Evolutionary conservation across 1,139 yeast species (phyloP).

Genomic region (Taiozyma sp.): DNA sequence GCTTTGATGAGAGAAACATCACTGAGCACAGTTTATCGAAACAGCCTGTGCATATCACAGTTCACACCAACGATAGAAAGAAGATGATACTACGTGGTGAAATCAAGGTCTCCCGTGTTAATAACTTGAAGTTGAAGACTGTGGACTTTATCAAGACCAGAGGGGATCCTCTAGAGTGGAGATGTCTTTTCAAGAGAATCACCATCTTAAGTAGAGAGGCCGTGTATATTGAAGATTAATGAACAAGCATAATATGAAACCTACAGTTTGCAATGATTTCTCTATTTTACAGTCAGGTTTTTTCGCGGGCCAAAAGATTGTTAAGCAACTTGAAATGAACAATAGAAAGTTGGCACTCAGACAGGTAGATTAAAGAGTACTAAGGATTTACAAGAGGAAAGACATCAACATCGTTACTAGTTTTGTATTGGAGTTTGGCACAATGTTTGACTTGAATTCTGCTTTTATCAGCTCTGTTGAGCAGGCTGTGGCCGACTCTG

Average conservation of each 20-base stretch:
- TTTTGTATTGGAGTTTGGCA: neutral
- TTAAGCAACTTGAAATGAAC: neutral
- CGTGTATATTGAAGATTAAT: slow-evolving; percentile 24
- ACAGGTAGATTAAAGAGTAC: neutral
- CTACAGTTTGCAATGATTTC: neutral
- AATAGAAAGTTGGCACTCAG: neutral
- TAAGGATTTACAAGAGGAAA: neutral
- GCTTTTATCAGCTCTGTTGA: slow-evolving; percentile 34
- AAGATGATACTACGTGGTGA: slow-evolving; percentile 43
- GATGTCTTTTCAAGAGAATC: slow-evolving; percentile 51
- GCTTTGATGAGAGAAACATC: slow-evolving; percentile 10
- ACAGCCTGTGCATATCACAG: slow-evolving; percentile 33
- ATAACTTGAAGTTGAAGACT: slow-evolving; percentile 32
- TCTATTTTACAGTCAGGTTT: neutral
- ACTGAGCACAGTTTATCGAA: slow-evolving; percentile 8
- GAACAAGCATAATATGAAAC: neutral
- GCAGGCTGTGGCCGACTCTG: slow-evolving; percentile 38
- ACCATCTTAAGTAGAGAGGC: slow-evolving; percentile 50
- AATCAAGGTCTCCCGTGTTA: slow-evolving; percentile 36
- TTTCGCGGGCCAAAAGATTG: neutral
- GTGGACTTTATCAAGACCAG: slow-evolving; percentile 48
- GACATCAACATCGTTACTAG: too few species aligned
- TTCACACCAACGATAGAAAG: slow-evolving; percentile 42
- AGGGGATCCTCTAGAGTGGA: slow-evolving; percentile 70
- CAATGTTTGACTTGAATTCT: slow-evolving; percentile 8